Evolutionary conservation across 129 eudicot species (phyloP), one percentile per base, ranked within the genome.

Genomic region (Kitagawia praeruptora): DNA sequence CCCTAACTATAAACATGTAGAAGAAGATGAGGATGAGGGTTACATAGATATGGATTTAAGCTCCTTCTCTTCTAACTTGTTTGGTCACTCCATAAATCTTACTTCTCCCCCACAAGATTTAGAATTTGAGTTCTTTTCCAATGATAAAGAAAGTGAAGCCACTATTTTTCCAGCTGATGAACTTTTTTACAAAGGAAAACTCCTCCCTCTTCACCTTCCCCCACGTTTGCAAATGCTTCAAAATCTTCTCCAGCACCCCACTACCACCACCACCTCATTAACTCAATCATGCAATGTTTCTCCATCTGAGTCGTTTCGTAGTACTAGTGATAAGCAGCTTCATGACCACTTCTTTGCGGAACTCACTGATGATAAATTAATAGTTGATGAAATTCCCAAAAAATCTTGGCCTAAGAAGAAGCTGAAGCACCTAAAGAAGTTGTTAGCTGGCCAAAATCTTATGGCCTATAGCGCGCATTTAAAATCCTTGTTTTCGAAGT

Each of bases 121-220:
- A 79, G 98, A 93, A 41, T 93, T 93, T 74, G 98, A 90, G 82
- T 93, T 93, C 61, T 63, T 82, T 28, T 77, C 85, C 49, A 27
- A 48, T 40, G 58, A 81, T 34, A 67, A 80, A 39, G 66, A 75
- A 45, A 75, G 21, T 40, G 75, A 75, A 38, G 42, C 80, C 80
- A 78, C 72, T 49, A 80, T 82, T 46, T 90, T 86, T 66, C 91
- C 98, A 4, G 98, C 96, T n/a, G 98, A 93, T 79, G 93, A 93
- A 74, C 98, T 90, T 64, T 93, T 93, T 80, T 90, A 88, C 85
- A 89, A 89, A 69, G 98, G 98, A 83, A 90, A 86, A 79, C 92
- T 93, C 78, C 92, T 93, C 40, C 98, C 98, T 44, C 93, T 93
- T 77, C 88, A 88, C 78, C 96, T 88, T 83, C 97, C 91, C 74